Percentiles rank a stretch among this genome's conserved stretches.
Conservation (phyloP, 345 rosid species). For the Salix dunnii region DNA sequence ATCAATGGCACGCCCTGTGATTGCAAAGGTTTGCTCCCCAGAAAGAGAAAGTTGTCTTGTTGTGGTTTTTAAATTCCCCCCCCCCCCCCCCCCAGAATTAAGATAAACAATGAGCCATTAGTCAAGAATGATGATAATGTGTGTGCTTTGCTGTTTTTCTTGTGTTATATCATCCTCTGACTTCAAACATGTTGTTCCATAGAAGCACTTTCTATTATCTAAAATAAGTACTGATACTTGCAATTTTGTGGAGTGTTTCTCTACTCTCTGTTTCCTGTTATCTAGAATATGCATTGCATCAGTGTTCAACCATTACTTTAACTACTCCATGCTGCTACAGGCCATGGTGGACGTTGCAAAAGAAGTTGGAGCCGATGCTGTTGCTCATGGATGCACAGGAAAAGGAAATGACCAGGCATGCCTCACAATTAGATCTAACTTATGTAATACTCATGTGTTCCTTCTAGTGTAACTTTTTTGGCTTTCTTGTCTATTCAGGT, state of each 20-base stretch:
- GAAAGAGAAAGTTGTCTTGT: background rate
- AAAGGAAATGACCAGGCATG: constrained; percentile 98
- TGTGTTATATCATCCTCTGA: background rate
- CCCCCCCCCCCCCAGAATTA: no score
- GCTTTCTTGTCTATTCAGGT: constrained; percentile 42
- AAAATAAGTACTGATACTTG: background rate
- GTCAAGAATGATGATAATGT: background rate
- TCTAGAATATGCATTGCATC: background rate
- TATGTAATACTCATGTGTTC: background rate
- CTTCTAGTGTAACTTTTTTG: background rate
- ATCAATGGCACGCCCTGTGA: constrained; percentile 98
- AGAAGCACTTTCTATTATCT: background rate
- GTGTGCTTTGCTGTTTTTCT: background rate
- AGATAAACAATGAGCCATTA: background rate
- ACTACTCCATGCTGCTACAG: constrained; percentile 30
- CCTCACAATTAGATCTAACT: background rate
- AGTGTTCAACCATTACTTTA: background rate
- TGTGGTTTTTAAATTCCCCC: constrained; percentile 8
- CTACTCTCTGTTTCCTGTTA: background rate
- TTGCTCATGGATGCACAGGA: constrained; percentile 96
- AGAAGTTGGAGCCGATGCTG: constrained; percentile 98
- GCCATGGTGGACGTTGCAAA: constrained; percentile 98
- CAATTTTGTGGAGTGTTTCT: background rate
- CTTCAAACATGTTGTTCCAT: background rate
- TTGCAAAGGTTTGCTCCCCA: constrained; percentile 64